Conservation (phyloP, 1,139 yeast genomes). For the Wickerhamomyces sp. region DNA sequence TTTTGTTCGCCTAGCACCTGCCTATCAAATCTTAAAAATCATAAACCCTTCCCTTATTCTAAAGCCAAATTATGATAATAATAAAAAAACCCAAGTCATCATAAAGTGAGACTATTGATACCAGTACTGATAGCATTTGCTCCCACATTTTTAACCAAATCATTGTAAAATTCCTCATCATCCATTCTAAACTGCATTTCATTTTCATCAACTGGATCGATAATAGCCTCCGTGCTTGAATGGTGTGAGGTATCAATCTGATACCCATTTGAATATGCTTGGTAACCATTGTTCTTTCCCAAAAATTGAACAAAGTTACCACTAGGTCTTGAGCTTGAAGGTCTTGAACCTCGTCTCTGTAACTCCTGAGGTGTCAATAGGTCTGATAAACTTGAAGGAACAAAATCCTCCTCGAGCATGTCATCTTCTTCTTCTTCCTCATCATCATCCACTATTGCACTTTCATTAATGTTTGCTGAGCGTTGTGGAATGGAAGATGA, state of each 20-base stretch:
- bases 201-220: constrained; percentile 9
- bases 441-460: constrained; percentile 40
- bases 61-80: too few species aligned
- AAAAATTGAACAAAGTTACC: not conserved
- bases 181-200: constrained; percentile 24
- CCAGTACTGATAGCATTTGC: not conserved
- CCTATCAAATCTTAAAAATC: not conserved
- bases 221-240: constrained; percentile 1
- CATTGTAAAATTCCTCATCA: constrained; percentile 13
- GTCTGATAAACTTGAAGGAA: constrained; percentile 71
- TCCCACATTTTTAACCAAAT: not conserved
- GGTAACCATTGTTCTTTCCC: not conserved
- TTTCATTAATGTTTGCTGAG: constrained; percentile 25
- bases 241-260: constrained; percentile 1
- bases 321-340: constrained; percentile 39
- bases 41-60: too few species aligned
- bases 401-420: constrained; percentile 63
- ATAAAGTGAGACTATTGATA: not conserved
- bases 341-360: constrained; percentile 55
- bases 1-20: too few species aligned
- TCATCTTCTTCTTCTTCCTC: constrained; percentile 26
- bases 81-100: not conserved
- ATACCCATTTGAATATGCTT: not conserved
- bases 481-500: constrained; percentile 1
- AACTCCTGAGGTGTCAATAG: constrained; percentile 76